These are phyloP conservation scores for Hypoxylon rubiginosum DNA, from an alignment of 2,329 filamentous ascomycete species.

Conservation along the genomic window DNA sequence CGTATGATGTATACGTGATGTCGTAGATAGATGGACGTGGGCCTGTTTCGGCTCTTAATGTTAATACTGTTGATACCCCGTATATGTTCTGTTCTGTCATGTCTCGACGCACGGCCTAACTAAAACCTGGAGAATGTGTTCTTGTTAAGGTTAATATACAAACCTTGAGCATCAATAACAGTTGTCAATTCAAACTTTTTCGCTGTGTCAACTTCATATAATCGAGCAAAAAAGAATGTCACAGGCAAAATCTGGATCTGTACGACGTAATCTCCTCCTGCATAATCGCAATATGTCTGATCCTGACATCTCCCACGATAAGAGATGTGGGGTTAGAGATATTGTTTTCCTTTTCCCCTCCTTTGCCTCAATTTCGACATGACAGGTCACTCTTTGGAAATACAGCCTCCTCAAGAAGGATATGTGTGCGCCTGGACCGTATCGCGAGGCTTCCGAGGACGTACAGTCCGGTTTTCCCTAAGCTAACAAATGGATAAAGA, in stretches of 20 bases:
- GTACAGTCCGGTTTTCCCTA: slow-evolving; percentile 16
- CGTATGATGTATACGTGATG: slow-evolving; percentile 20
- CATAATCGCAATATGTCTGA: slow-evolving; percentile 27
- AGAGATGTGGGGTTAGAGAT: slow-evolving; percentile 19
- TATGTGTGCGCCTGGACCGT: slow-evolving; percentile 5
- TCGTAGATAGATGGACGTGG: slow-evolving; percentile 18
- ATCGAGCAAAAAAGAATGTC: slow-evolving; percentile 12
- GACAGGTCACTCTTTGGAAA: slow-evolving; percentile 30
- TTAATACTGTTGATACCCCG: slow-evolving; percentile 38
- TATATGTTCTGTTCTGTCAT: neutral
- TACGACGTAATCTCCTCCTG: slow-evolving; percentile 23
- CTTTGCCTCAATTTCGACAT: slow-evolving; percentile 15
- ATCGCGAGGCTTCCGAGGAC: slow-evolving; percentile 20
- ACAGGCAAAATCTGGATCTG: slow-evolving; percentile 19
- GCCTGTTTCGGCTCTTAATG: slow-evolving; percentile 21
- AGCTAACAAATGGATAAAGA: slow-evolving; percentile 21
- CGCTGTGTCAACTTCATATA: neutral
- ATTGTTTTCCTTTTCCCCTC: slow-evolving; percentile 25
- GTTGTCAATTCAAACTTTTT: slow-evolving; percentile 15
- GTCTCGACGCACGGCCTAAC: neutral
- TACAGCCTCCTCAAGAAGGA: slow-evolving; percentile 1
- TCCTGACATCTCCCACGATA: slow-evolving; percentile 11
- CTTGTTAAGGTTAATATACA: slow-evolving; percentile 16
- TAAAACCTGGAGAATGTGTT: slow-evolving; percentile 14
- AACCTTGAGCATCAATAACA: slow-evolving; percentile 30